phyloP scores from a whole-genome alignment of 164 flowering plant genomes.

The Platanus orientalis region DNA sequence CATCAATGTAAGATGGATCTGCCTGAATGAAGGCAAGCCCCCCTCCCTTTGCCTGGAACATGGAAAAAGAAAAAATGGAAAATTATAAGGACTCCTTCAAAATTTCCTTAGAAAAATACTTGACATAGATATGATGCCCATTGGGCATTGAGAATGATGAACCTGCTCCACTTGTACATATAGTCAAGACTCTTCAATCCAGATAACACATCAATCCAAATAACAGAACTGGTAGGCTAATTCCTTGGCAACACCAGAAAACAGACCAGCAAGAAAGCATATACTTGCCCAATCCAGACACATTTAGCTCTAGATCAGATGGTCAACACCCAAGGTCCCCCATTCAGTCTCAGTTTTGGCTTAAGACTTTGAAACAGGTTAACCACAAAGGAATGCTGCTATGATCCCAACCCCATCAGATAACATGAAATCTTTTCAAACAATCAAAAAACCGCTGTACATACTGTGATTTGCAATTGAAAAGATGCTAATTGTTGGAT shows the following conservation, averaged over 20 bases:
- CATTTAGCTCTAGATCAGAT: too few relatives aligned
- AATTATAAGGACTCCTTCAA: neutral
- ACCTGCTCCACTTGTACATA: too few relatives aligned
- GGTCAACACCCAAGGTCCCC: neutral
- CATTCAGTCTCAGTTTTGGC: too few relatives aligned
- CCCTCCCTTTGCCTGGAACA: constrained; percentile 71
- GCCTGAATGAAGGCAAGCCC: constrained; percentile 54
- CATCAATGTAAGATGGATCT: constrained; percentile 22
- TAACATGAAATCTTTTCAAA: too few relatives aligned
- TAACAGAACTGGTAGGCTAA: too few relatives aligned
- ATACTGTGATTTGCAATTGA: too few relatives aligned
- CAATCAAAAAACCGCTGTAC: too few relatives aligned
- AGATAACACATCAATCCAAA: neutral
- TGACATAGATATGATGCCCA: neutral
- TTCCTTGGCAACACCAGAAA: neutral
- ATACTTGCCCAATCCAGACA: too few relatives aligned
- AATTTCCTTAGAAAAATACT: neutral
- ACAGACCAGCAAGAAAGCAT: neutral
- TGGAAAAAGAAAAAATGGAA: neutral
- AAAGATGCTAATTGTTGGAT: neutral
- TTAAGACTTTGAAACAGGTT: too few relatives aligned
- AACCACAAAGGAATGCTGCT: too few relatives aligned
- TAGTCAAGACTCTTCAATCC: too few relatives aligned
- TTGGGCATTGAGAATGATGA: neutral
- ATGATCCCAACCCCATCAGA: too few relatives aligned